Percentiles rank a stretch among this genome's conserved stretches.
Evolutionary conservation across 805 yeast species (phyloP).

Genomic region (Metschnikowia henanensis): DNA sequence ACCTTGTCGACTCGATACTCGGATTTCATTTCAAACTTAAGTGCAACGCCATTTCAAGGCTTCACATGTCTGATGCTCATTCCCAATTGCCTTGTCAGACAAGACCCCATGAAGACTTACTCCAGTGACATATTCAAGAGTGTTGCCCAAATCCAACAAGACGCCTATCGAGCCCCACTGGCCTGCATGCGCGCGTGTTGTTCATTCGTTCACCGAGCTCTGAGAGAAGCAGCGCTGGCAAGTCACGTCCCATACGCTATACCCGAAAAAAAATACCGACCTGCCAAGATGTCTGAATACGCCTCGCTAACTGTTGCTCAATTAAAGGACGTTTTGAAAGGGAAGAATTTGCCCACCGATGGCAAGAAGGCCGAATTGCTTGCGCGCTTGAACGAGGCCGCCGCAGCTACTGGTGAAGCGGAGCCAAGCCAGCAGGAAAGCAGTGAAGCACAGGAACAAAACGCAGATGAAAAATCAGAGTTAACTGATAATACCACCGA

Average conservation of each 20-base stretch:
- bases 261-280: background rate
- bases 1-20: no score
- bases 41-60: no score
- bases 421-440: background rate
- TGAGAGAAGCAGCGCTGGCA: background rate
- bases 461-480: no score
- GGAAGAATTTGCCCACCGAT: constrained; percentile 61
- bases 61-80: no score
- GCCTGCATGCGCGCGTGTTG: constrained; percentile 4
- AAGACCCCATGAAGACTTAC: no score
- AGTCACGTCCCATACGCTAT: background rate
- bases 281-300: constrained; percentile 49
- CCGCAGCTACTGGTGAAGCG: constrained; percentile 23
- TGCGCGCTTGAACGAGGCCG: constrained; percentile 61
- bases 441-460: background rate
- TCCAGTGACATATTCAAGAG: background rate
- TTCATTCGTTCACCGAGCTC: background rate
- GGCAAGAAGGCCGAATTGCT: constrained; percentile 85
- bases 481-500: background rate
- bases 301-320: constrained; percentile 78
- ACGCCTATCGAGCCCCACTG: no score
- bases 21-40: no score
- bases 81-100: no score
- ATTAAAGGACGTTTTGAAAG: constrained; percentile 73
- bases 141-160: no score